Evolutionary conservation across 2,329 filamentous ascomycete genomes (phyloP), one percentile per base, ranked within the genome.

Genomic region (Boeremia lycopersici): DNA sequence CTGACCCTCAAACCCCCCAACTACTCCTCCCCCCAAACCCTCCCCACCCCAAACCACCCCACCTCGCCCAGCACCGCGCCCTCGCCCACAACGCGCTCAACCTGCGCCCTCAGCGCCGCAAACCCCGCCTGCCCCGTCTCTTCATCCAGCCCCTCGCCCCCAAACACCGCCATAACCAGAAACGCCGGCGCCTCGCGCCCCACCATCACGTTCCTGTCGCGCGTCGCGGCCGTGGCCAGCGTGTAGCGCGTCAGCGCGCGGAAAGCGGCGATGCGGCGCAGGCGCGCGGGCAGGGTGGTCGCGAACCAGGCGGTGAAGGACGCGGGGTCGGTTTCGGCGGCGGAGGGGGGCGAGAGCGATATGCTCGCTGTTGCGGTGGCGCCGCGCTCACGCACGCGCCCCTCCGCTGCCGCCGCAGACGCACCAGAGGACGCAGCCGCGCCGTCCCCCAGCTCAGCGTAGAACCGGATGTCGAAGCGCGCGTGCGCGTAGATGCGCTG

Each of bases 1-100:
- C 44, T 26, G 6, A 1, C 34, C 40, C 4, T 45, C 19, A 3
- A 23, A 23, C 19, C 45, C 4, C n/a, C n/a, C n/a, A n/a, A n/a
- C n/a, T n/a, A n/a, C n/a, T 45, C 45, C 23, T 48, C 45, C 2
- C 1, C 17, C 51, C 51, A 54, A 19, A 45, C 45, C 51, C 17
- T 49, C 45, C 26, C 45, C 4, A 54, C 45, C 34, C 17, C 39
- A 41, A 34, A 54, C 51, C 51, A 54, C 15, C 28, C 40, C 4
- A 54, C 40, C 28, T 44, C 34, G 9, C 29, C 51, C 8, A 15
- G 12, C 4, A 10, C 28, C 44, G 7, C 17, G 29, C 34, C 2
- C 33, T 23, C 28, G 13, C 9, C 6, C 2, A 6, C 8, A 33
- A 19, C 31, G n/a, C 11, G n/a, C 36, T 48, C 39, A 3, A 36